These are phyloP conservation scores for Aspergillus carlsbadensis DNA, from an alignment of 495 filamentous ascomycete genomes.

Conservation along the genomic window DNA sequence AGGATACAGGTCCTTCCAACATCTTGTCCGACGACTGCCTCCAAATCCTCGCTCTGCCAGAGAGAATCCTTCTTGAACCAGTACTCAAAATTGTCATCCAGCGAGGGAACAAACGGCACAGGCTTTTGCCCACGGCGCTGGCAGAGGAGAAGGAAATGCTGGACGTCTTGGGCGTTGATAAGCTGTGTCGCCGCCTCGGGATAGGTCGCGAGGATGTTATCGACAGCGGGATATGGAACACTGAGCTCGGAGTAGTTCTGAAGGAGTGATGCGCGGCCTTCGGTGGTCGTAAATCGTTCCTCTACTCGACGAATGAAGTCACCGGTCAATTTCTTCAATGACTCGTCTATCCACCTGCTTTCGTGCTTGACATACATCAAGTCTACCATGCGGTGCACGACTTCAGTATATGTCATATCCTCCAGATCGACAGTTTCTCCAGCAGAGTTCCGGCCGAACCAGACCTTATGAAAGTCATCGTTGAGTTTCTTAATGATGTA, in stretches of 20 bases:
- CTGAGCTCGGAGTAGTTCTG: slow-evolving; percentile 88
- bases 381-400: slow-evolving; percentile 90
- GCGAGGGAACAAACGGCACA: slow-evolving; percentile 86
- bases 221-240: slow-evolving; percentile 71
- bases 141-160: slow-evolving; percentile 94
- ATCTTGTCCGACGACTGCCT: slow-evolving; percentile 92
- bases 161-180: slow-evolving; percentile 95
- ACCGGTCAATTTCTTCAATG: slow-evolving; percentile 75
- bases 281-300: slow-evolving; percentile 73
- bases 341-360: slow-evolving; percentile 88
- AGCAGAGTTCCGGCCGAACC: slow-evolving; percentile 88
- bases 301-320: slow-evolving; percentile 96
- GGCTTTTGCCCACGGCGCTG: slow-evolving; percentile 93
- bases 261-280: slow-evolving; percentile 71
- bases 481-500: slow-evolving; percentile 98
- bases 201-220: slow-evolving; percentile 77
- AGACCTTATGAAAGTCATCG: slow-evolving; percentile 97
- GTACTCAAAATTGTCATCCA: slow-evolving; percentile 95
- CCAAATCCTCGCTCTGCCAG: slow-evolving; percentile 97
- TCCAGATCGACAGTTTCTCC: slow-evolving; percentile 84
- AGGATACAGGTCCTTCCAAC: slow-evolving; percentile 93
- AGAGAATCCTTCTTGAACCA: slow-evolving; percentile 99
- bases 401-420: slow-evolving; percentile 96
- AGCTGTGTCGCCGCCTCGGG: slow-evolving; percentile 84
- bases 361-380: slow-evolving; percentile 96